Evolutionary conservation across 2,329 filamentous ascomycete species (phyloP).

Genomic region (Exserohilum turcica): DNA sequence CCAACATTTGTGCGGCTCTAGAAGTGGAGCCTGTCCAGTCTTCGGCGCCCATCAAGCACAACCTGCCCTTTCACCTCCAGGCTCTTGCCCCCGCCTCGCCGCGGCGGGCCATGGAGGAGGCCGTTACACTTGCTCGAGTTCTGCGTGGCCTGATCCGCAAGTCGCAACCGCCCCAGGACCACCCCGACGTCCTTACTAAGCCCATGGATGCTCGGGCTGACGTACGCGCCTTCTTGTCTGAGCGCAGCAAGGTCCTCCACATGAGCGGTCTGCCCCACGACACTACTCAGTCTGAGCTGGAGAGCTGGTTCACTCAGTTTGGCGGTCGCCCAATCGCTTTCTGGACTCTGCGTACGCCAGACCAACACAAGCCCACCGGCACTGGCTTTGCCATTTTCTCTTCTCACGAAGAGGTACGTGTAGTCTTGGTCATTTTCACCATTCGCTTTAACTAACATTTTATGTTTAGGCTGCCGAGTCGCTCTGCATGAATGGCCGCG

Average conservation of each 20-base stretch:
- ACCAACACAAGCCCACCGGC: conserved; percentile 99
- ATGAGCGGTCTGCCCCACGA: conserved; percentile 97
- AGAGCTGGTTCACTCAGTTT: conserved; percentile 99
- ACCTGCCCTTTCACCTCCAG: conserved; percentile 96
- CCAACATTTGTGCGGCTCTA: conserved; percentile 96
- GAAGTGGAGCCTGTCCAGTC: conserved; percentile 98
- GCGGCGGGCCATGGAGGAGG: conserved; percentile 95
- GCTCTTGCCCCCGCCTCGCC: conserved; percentile 93
- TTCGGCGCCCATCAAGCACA: conserved; percentile 97
- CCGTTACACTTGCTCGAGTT: conserved; percentile 89
- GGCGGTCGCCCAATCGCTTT: conserved; percentile 97
- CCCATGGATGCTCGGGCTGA: conserved; percentile 97
- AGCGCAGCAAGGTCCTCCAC: conserved; percentile 96
- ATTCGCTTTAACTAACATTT: conserved; percentile 17
- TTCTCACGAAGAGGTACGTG: conserved; percentile 92
- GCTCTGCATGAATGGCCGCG: conserved; percentile 98
- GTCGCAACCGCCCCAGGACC: conserved; percentile 90
- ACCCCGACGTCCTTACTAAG: conserved; percentile 90
- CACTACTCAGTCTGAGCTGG: conserved; percentile 96
- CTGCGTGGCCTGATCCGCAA: conserved; percentile 92
- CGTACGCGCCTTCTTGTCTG: conserved; percentile 91
- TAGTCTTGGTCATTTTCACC: neutral
- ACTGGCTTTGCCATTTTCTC: conserved; percentile 98
- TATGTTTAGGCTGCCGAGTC: conserved; percentile 82
- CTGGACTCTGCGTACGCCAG: conserved; percentile 96